phyloP scores from a whole-genome alignment of 2,329 filamentous ascomycete genomes.

The Ophiobolus disseminans region DNA sequence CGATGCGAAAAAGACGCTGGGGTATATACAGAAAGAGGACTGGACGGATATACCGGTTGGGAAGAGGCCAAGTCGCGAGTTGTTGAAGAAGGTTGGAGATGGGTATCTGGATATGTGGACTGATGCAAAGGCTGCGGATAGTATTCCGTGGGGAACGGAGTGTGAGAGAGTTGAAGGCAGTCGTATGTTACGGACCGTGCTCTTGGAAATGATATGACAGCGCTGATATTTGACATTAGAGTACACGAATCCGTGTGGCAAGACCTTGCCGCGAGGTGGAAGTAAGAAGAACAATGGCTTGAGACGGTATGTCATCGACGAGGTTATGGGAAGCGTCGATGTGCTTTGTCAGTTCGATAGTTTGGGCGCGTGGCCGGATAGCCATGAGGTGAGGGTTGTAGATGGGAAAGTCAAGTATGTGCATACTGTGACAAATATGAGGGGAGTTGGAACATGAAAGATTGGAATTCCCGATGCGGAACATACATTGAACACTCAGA shows the following conservation, averaged over 20 bases:
- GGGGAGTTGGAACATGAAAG: slow-evolving; percentile 9
- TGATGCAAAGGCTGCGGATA: slow-evolving; percentile 34
- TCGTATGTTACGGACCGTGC: slow-evolving; percentile 1
- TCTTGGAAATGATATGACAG: no score
- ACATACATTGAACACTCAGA: no score
- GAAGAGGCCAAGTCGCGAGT: slow-evolving; percentile 30
- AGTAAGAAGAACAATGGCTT: slow-evolving; percentile 36
- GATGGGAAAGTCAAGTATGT: slow-evolving; percentile 42
- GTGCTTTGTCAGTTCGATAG: slow-evolving; percentile 41
- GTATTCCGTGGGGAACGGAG: slow-evolving; percentile 37
- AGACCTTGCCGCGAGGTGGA: slow-evolving; percentile 29
- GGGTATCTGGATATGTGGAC: slow-evolving; percentile 45
- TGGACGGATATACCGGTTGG: slow-evolving; percentile 28
- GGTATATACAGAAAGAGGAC: slow-evolving; percentile 35
- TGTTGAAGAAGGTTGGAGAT: slow-evolving; percentile 36
- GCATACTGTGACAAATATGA: slow-evolving; percentile 39
- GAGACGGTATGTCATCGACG: slow-evolving; percentile 41
- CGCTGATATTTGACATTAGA: not conserved
- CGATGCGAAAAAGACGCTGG: slow-evolving; percentile 34
- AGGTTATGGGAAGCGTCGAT: slow-evolving; percentile 36
- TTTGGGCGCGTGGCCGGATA: slow-evolving; percentile 35
- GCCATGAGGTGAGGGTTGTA: slow-evolving; percentile 37
- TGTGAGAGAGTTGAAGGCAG: slow-evolving; percentile 40
- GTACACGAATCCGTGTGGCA: slow-evolving; percentile 36
- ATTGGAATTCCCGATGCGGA: no score